A percentile compares a stretch with the other conserved stretches of the same genome.
Evolutionary conservation across 257 asterid species (phyloP).

Genomic region (Orobanche coerulescens): DNA sequence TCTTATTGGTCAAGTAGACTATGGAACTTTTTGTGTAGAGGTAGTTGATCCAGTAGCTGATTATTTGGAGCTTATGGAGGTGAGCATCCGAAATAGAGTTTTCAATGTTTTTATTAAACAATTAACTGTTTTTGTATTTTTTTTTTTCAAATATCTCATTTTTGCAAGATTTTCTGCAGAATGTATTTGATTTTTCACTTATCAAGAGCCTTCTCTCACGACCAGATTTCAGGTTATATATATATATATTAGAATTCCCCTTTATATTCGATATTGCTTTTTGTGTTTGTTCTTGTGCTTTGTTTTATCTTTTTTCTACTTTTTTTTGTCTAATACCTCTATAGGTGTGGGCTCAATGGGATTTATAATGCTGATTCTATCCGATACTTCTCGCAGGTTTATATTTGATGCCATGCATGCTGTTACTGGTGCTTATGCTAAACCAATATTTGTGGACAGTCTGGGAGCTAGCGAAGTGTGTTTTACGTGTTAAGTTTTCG

Average conservation of each 20-base stretch:
- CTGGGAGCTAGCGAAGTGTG: slow-evolving; percentile 80
- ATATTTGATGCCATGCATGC: slow-evolving; percentile 98
- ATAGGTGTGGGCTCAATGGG: no score
- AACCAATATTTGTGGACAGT: slow-evolving; percentile 91
- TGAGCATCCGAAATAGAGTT: slow-evolving; percentile 26
- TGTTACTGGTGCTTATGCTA: slow-evolving; percentile 95
- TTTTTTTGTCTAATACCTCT: neutral
- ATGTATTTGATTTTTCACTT: slow-evolving; percentile 84
- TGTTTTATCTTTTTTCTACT: neutral
- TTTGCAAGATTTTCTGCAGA: slow-evolving; percentile 44
- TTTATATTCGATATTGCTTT: neutral
- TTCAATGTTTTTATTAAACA: slow-evolving; percentile 1
- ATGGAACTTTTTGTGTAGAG: slow-evolving; percentile 67
- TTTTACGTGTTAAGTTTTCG: slow-evolving; percentile 5
- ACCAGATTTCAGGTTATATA: slow-evolving; percentile 91
- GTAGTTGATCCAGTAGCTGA: slow-evolving; percentile 92
- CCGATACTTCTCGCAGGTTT: slow-evolving; percentile 56
- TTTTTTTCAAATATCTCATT: slow-evolving; percentile 1
- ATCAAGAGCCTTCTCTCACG: slow-evolving; percentile 62
- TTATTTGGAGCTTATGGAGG: slow-evolving; percentile 97
- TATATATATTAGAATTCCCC: slow-evolving; percentile 19
- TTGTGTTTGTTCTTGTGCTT: neutral
- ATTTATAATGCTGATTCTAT: no score
- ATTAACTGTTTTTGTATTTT: neutral
- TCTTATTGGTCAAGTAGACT: slow-evolving; percentile 47